Evolutionary conservation across 2,329 filamentous ascomycete species (phyloP).

Genomic region (Kalmusia sp.): DNA sequence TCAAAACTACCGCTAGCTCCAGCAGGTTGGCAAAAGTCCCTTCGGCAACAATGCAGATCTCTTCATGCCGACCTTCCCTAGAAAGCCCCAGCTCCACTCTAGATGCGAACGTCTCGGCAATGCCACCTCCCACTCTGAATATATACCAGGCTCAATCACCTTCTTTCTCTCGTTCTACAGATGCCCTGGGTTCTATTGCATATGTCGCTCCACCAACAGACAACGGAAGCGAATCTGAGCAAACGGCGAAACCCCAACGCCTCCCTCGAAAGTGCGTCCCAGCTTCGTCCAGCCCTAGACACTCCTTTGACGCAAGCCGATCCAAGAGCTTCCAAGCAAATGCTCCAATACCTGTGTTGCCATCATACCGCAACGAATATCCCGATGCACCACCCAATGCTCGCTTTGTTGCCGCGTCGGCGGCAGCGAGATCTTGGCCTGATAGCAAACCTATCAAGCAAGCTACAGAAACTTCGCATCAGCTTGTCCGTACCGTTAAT

Average conservation of each 20-base stretch:
- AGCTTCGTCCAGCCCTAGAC: constrained; percentile 5
- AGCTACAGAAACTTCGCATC: constrained; percentile 4
- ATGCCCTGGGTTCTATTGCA: constrained; percentile 20
- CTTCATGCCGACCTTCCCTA: constrained; percentile 36
- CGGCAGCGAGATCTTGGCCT: constrained; percentile 39
- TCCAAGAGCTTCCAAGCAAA: constrained; percentile 13
- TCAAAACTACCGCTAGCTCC: constrained; percentile 29
- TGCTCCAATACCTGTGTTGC: constrained; percentile 23
- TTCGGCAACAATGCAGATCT: constrained; percentile 20
- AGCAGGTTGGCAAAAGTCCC: constrained; percentile 18
- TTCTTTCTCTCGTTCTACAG: constrained; percentile 33
- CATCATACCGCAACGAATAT: constrained; percentile 60
- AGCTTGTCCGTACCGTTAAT: constrained; percentile 10
- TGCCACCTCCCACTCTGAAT: constrained; percentile 15
- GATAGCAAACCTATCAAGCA: constrained; percentile 27
- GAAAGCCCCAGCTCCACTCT: constrained; percentile 26
- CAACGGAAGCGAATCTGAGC: constrained; percentile 20
- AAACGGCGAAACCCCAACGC: constrained; percentile 12
- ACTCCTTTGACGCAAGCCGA: constrained; percentile 15
- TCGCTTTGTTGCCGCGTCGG: constrained; percentile 36
- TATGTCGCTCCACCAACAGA: constrained; percentile 23
- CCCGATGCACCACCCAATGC: constrained; percentile 37
- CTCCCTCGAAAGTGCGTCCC: constrained; percentile 24
- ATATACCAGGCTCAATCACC: constrained; percentile 24
- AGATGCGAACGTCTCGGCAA: constrained; percentile 13